Conservation (phyloP, 2,329 filamentous ascomycete genomes). For the Verticillium albo-atrum region DNA sequence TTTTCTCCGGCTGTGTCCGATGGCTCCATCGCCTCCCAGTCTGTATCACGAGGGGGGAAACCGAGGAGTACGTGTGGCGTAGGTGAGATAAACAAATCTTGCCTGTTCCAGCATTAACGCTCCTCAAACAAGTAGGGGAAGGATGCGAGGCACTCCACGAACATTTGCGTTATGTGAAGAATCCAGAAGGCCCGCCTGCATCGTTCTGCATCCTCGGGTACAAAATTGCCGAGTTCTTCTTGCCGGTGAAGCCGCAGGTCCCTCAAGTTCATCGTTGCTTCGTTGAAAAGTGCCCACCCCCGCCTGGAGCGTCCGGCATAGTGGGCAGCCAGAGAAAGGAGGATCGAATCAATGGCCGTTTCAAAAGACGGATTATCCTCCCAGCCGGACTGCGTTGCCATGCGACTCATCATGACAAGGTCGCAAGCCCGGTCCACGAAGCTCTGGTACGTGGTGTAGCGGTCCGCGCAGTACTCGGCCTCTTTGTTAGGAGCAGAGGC, state of each 20-base stretch:
- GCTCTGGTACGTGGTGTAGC: background rate
- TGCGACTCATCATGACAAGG: background rate
- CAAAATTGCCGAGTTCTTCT: background rate
- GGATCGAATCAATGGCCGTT: background rate
- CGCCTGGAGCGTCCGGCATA: background rate
- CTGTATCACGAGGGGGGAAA: background rate
- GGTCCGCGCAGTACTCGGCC: background rate
- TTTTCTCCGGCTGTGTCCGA: background rate
- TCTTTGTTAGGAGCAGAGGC: background rate
- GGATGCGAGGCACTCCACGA: background rate
- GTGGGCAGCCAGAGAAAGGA: background rate
- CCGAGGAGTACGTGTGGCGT: background rate
- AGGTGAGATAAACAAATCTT: background rate
- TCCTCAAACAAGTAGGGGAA: background rate
- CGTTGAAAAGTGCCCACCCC: background rate
- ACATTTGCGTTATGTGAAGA: background rate
- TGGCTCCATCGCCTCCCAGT: background rate
- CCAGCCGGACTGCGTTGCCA: background rate
- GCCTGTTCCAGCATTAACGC: background rate
- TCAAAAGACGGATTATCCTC: background rate
- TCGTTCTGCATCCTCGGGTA: background rate
- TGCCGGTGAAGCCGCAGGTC: background rate
- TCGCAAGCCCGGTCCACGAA: background rate
- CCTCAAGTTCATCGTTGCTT: background rate
- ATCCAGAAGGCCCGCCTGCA: background rate